phyloP scores from a whole-genome alignment of 495 filamentous ascomycete species.

The Cudoniella acicularis region DNA sequence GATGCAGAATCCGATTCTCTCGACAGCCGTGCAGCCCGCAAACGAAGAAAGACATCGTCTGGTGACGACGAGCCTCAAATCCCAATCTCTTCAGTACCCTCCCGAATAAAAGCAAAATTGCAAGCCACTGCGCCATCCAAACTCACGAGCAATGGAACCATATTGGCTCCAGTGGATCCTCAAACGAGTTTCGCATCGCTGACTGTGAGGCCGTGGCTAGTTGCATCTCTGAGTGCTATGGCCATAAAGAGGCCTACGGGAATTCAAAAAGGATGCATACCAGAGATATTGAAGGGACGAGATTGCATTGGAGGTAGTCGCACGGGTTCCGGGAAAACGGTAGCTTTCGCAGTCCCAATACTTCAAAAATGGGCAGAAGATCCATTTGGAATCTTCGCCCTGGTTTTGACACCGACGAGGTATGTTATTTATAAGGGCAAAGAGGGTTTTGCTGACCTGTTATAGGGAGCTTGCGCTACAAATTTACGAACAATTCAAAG shows the following conservation, averaged over 20 bases:
- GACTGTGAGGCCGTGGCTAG: slow-evolving; percentile 80
- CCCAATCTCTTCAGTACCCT: slow-evolving; percentile 33
- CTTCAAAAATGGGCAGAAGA: slow-evolving; percentile 91
- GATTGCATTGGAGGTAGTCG: slow-evolving; percentile 93
- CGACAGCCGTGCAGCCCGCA: slow-evolving; percentile 42
- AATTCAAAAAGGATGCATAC: slow-evolving; percentile 90
- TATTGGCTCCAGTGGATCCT: slow-evolving; percentile 39
- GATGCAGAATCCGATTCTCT: slow-evolving; percentile 40
- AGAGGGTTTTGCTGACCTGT: slow-evolving; percentile 18
- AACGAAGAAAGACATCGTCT: slow-evolving; percentile 42
- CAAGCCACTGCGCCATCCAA: slow-evolving; percentile 10
- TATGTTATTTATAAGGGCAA: slow-evolving; percentile 30
- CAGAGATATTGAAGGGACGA: slow-evolving; percentile 80
- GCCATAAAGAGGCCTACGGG: slow-evolving; percentile 84
- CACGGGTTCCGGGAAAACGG: slow-evolving; percentile 98
- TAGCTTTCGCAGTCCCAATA: slow-evolving; percentile 91
- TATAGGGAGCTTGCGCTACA: slow-evolving; percentile 83
- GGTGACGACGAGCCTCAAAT: slow-evolving; percentile 18
- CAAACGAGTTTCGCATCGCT: slow-evolving; percentile 70
- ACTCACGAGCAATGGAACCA: slow-evolving; percentile 10
- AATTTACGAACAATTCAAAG: slow-evolving; percentile 92
- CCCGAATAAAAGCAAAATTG: slow-evolving; percentile 41
- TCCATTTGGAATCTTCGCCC: slow-evolving; percentile 83
- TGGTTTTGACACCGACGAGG: slow-evolving; percentile 87
- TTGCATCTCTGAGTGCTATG: slow-evolving; percentile 79